Base-by-base conservation (phyloP, 192 early-diverging fungal genomes). In the Backusella psychrophila region DNA sequence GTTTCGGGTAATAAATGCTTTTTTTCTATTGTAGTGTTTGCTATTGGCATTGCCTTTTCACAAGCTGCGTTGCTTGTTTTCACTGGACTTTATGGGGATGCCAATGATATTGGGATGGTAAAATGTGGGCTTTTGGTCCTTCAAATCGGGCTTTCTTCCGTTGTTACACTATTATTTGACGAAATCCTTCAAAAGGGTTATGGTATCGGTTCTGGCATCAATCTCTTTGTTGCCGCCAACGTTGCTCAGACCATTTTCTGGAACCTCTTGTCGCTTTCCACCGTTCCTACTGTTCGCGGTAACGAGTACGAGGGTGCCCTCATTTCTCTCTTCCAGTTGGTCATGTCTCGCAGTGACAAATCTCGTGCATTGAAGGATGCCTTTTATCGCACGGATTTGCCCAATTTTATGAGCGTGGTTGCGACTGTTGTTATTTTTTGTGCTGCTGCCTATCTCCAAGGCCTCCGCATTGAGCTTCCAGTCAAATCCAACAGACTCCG, bases 131-230 rank as follows among this genome's bases (percentile, higher is more conserved):
- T 99, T 66, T 89, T 99, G 68, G 93, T 99, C 52, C 90, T 98
- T 74, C 98, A 99, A 89, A 85, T 99, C 65, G 95, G 95, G 80
- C 89, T 99, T 78, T 96, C 98, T 36, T 95, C 96, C 74, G 86
- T 97, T 33, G 96, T 99, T 82, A 96, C 96, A 75, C 96, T 99
- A 86, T 86, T 99, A 35, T 89, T 99, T 73, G 98, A 99, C 83
- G 98, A 99, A 88, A 90, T 99, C 78, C 89, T 99, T 81, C 98
- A 99, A 86, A 99, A 99, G 89, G 98, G 98, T 7, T 99, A 99
- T 79, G 98, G 98, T 81, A 89, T 99, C 65, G 98, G 98, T 36
- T 99, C 98, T 23, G 98, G 98, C 71, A 99, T 99, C 82, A 95
- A 95, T 67, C 87, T 99, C 80, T 99, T 99, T 82, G 98, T 99